Base-by-base conservation (phyloP, 1,284 basidiomycete species). In the Ceratobasidium sp. region DNA sequence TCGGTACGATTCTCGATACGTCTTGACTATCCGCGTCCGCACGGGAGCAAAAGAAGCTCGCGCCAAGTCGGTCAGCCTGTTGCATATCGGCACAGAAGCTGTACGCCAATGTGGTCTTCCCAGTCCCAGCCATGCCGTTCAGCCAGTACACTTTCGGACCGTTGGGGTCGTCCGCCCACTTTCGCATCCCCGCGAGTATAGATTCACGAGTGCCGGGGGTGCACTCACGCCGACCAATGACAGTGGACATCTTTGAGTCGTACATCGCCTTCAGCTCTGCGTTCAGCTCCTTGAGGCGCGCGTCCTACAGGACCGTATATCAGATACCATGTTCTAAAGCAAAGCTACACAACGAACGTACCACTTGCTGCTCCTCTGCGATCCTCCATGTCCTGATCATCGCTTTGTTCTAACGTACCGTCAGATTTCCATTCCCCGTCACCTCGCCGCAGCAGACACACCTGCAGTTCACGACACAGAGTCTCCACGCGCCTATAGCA, bases 1-100 rank as follows among this genome's bases (percentile, higher is more conserved):
- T 54, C 14, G 75, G 75, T 9, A 74, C 27, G 9, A 75, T 69
- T 15, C 31, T 59, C 19, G 29, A 9, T n/a, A 69, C 69, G 19
- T 75, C 47, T n/a, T 57, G 60, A 19, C 69, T 41, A 22, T 56
- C 59, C 0, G 57, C 54, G 19, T 27, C 48, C 24, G 45, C 77
- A 0, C 81, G 77, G 4, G 81, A 80, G 53, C 80, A 83, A 76
- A 82, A 83, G 22, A 56, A 60, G 6, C 78, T 81, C 1, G 81
- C 82, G 3, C 79, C 81, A 4, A 82, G 81, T 7, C 27, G 36
- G 4, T 74, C 51, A 17, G 54, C 17, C 14, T 33, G 36, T 14
- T 64, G 36, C 31, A 67, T 74, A 1, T 67, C 24, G 2, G 75
- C 60, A 15, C 78, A 77, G 7, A 80, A 56, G 1, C 79, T 79